Evolutionary conservation across 169 alveolate genomes (phyloP), one percentile per base, ranked within the genome.

Genomic region (Eimeria acervulina): DNA sequence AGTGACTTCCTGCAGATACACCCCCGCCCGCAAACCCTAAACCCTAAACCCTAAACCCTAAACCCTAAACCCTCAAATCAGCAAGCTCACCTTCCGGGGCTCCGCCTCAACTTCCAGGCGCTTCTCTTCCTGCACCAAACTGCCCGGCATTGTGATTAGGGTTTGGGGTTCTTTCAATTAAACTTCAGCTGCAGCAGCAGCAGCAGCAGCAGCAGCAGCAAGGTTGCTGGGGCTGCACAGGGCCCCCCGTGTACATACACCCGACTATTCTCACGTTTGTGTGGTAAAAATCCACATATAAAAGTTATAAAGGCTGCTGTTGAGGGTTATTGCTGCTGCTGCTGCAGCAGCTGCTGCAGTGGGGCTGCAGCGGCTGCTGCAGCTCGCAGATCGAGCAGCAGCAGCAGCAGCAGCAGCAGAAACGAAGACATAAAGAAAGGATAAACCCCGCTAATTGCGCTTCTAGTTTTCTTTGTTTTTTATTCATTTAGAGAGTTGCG

Each of bases 81-180:
- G 21, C 6, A 51, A 44, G 2, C 47, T 51, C 15, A 81, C 90
- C 90, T 81, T 36, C 72, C 28, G 66, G 47, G 90, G 90, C 31
- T 81, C 90, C 70, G 21, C 90, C 90, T 42, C 47, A 6, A 81
- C 90, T 17, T 51, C 70, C 42, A 81, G 90, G 74, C 70, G 70
- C 90, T 81, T 81, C 44, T 47, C 90, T 51, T 81, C 90, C 90
- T 13, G 66, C 70, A 81, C 90, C 47, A 81, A 47, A 51, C 90
- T 81, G 26, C 90, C 90, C 26, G 90, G 90, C 90, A 81, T 81
- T 51, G 19, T 81, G 87, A 8, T 76, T 21, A 38, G 88, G 0
- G 59, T 76, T 76, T 76, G 40, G 84, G 84, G 84, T 72, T 72
- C 31, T 31, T n/a, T 42, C 13, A 28, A 42, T 31, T 42, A 17